Percentiles rank a stretch among this genome's conserved stretches.
phyloP scores from a whole-genome alignment of 2,329 filamentous ascomycete genomes.

The Verticillium isaacii region DNA sequence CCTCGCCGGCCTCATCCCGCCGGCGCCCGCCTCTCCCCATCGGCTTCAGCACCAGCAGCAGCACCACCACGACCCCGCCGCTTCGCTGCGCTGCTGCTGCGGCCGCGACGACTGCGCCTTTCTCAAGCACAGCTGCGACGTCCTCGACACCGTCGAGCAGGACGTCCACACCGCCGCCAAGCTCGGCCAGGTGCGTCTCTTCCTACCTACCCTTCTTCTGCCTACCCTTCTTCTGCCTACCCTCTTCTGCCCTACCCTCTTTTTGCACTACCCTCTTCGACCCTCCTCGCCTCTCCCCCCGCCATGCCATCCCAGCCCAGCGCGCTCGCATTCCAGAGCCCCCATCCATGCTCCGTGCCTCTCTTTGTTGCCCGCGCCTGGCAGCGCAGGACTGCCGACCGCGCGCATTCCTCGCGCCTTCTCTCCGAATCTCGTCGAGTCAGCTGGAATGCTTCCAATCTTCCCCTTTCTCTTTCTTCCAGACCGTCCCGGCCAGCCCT shows the following conservation, averaged over 20 bases:
- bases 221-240: conserved; percentile 4
- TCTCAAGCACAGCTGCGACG: conserved; percentile 72
- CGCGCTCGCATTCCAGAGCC: neutral
- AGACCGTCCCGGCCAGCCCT: neutral
- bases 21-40: conserved; percentile 1
- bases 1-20: conserved; percentile 12
- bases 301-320: conserved; percentile 4
- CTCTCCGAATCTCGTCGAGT: neutral
- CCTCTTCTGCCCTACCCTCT: conserved; percentile 7
- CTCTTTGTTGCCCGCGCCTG: neutral
- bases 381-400: neutral
- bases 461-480: neutral
- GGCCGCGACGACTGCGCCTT: conserved; percentile 74
- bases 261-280: conserved; percentile 3
- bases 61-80: conserved; percentile 12
- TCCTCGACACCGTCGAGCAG: conserved; percentile 77
- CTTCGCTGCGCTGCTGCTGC: conserved; percentile 71
- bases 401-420: conserved; percentile 1
- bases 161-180: conserved; percentile 83
- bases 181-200: conserved; percentile 79
- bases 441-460: neutral
- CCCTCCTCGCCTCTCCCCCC: conserved; percentile 16
- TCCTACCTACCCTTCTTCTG: conserved; percentile 11
- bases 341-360: neutral
- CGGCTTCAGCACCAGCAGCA: conserved; percentile 5